Conservation (phyloP, 2,329 filamentous ascomycete genomes). For the Ascomycota sp. region DNA sequence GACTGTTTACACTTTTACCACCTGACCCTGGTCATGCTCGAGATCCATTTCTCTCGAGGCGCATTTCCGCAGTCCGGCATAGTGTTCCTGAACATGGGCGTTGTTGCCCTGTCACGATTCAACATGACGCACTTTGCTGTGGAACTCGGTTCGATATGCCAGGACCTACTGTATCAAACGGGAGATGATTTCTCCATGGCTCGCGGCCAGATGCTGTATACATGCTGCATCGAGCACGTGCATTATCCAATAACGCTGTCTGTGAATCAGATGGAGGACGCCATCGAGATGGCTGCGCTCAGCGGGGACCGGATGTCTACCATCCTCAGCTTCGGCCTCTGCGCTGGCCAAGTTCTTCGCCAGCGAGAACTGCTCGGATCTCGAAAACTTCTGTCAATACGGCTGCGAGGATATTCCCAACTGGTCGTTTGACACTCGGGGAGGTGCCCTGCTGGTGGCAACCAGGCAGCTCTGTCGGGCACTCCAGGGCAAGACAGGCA, state of each 20-base stretch:
- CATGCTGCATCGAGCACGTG: conserved; percentile 50
- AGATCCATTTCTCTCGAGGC: conserved; percentile 42
- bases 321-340: conserved; percentile 50
- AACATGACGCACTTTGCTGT: conserved; percentile 48
- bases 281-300: conserved; percentile 43
- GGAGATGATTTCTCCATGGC: conserved; percentile 45
- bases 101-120: conserved; percentile 48
- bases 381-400: conserved; percentile 51
- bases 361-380: conserved; percentile 45
- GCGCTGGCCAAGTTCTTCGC: conserved; percentile 48
- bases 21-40: conserved; percentile 43
- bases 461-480: conserved; percentile 47
- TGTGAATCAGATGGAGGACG: conserved; percentile 39
- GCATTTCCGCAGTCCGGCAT: conserved; percentile 49
- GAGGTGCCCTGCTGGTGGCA: conserved; percentile 47
- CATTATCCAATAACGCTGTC: conserved; percentile 38
- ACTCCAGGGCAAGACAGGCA: conserved; percentile 51
- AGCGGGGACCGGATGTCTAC: conserved; percentile 53
- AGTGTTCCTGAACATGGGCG: conserved; percentile 46
- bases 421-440: conserved; percentile 51
- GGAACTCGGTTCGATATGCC: conserved; percentile 40
- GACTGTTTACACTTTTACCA: conserved; percentile 55
- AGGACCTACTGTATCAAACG: conserved; percentile 43
- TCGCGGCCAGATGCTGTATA: conserved; percentile 47
- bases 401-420: conserved; percentile 54